A percentile compares a stretch with the other conserved stretches of the same genome.
Conservation (phyloP, 225 moss, liverwort and hornwort species). For the Lunularia cruciata region DNA sequence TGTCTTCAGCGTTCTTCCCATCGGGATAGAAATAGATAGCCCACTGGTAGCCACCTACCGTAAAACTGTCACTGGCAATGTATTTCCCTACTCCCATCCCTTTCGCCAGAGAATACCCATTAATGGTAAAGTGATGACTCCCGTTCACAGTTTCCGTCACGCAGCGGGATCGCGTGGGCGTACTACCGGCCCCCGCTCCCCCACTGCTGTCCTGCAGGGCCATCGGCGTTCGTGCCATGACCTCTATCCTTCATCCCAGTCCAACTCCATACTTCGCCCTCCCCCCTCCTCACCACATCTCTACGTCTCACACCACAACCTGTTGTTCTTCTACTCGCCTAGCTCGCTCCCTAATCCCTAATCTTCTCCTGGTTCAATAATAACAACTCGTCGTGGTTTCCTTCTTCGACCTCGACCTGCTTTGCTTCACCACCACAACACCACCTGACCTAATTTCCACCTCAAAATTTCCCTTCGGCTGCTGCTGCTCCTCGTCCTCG, state of each 20-base stretch:
- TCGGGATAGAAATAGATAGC: constrained; percentile 99
- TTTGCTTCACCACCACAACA: too few species aligned
- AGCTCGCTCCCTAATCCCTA: not conserved
- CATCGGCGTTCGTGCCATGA: constrained; percentile 98
- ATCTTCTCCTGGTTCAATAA: not conserved
- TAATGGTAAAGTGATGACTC: constrained; percentile 92
- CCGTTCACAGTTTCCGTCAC: constrained; percentile 98
- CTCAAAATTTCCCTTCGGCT: too few species aligned
- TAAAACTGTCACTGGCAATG: constrained; percentile 92
- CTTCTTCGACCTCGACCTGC: not conserved
- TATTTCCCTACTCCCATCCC: constrained; percentile 99
- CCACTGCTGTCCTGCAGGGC: constrained; percentile 63
- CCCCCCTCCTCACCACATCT: not conserved
- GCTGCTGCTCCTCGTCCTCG: not conserved
- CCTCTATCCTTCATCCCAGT: constrained; percentile 63
- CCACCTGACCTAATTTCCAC: not conserved
- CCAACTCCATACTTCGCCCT: constrained; percentile 59
- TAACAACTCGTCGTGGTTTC: too few species aligned
- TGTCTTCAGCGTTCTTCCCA: constrained; percentile 97
- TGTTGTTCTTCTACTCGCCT: not conserved
- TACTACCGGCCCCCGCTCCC: constrained; percentile 80
- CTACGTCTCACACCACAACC: not conserved
- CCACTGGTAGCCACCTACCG: constrained; percentile 97
- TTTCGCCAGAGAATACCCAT: constrained; percentile 94
- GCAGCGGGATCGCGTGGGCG: constrained; percentile 76